phyloP scores from a whole-genome alignment of 2,329 filamentous ascomycete genomes.

The Aphanoascus verrucosus region DNA sequence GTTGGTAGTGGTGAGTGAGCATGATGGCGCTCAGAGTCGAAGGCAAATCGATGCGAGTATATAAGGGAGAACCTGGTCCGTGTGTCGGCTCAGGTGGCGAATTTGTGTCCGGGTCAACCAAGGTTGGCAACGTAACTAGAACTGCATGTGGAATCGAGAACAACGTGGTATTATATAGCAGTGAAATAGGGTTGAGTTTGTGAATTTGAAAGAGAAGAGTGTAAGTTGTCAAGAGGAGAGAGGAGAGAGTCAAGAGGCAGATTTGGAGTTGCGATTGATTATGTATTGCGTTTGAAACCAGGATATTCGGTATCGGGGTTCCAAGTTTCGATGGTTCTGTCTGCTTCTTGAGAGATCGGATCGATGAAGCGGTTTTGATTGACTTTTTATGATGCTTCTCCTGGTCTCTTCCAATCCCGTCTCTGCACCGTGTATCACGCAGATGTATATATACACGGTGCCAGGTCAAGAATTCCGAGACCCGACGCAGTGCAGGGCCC shows the following conservation, averaged over 20 bases:
- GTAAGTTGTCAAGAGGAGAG: background rate
- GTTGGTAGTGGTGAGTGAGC: conserved; percentile 2
- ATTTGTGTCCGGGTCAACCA: conserved; percentile 2
- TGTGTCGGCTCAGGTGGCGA: conserved; percentile 1
- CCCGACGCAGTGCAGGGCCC: background rate
- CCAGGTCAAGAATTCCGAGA: background rate
- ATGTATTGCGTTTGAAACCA: background rate
- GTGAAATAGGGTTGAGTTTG: background rate
- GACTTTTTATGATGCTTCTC: background rate
- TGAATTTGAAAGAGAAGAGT: background rate
- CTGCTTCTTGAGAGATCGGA: background rate
- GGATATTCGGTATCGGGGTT: conserved; percentile 4
- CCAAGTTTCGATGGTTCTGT: background rate
- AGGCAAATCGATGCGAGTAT: conserved; percentile 3
- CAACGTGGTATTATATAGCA: background rate
- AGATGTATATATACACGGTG: conserved; percentile 6
- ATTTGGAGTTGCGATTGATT: background rate
- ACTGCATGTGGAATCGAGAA: conserved; percentile 2
- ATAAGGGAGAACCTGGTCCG: conserved; percentile 5
- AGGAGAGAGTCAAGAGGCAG: background rate
- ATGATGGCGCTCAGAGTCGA: background rate
- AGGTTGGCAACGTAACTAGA: background rate
- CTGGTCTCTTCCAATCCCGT: background rate
- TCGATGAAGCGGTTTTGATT: background rate
- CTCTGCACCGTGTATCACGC: background rate